These are phyloP conservation scores for Blastomyces silverae DNA, from an alignment of 2,329 filamentous ascomycete species.

Conservation along the genomic window DNA sequence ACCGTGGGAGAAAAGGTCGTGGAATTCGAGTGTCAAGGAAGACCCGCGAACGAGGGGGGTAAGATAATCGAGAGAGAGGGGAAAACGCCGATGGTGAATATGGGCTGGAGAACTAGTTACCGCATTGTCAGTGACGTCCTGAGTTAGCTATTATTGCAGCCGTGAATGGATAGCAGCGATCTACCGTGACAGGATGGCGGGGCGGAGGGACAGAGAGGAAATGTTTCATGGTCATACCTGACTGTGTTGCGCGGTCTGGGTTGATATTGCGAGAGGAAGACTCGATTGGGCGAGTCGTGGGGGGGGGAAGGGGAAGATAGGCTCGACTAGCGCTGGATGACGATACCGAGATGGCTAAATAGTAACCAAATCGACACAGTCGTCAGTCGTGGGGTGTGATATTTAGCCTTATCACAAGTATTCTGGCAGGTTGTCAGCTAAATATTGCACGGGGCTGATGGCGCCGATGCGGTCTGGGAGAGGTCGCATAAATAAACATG, in stretches of 20 bases:
- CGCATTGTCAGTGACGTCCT: neutral
- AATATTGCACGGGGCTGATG: neutral
- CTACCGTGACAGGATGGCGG: neutral
- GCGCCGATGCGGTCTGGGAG: neutral
- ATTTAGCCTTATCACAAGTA: neutral
- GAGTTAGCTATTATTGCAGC: neutral
- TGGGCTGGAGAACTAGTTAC: constrained; percentile 9
- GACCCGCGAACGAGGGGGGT: neutral
- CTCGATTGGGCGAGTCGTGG: neutral
- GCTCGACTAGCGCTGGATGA: neutral
- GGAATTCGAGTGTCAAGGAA: neutral
- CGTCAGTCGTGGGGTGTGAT: neutral
- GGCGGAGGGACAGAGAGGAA: neutral
- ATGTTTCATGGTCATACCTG: constrained; percentile 6
- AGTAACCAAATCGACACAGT: neutral
- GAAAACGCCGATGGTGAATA: neutral
- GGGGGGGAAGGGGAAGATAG: neutral
- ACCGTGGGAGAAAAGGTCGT: neutral
- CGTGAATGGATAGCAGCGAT: constrained; percentile 3
- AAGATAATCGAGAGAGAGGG: neutral
- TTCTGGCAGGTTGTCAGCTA: neutral
- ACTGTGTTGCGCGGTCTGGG: neutral
- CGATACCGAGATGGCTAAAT: too few relatives aligned
- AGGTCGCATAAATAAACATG: constrained; percentile 1
- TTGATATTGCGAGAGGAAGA: neutral